Evolutionary conservation across 495 filamentous ascomycete species (phyloP), one percentile per base, ranked within the genome.

Genomic region (Trichoderma orchidacearum): DNA sequence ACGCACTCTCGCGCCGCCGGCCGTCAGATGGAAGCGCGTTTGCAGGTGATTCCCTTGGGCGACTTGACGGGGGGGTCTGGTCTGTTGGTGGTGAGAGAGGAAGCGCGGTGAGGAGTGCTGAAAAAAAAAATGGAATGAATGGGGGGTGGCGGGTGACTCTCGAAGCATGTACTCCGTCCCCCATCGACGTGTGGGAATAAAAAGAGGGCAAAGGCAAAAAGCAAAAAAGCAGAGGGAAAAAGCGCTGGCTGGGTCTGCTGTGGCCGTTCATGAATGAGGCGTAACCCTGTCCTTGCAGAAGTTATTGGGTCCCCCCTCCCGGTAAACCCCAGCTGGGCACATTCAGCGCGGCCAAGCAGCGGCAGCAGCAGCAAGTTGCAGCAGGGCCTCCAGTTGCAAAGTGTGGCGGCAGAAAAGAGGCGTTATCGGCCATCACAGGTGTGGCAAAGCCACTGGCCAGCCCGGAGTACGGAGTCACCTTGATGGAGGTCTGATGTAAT

Each of bases 101-200:
- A n/a, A 27, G 6, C 36, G 21, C 18, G 41, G 41, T 48, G 41
- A 41, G 36, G 9, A 25, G 41, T 48, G 41, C 34, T 0, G 12
- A 48, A 54, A 54, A 13, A 31, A 30, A 53, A 53, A 5, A 53
- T 35, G 30, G 51, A 30, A 53, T 25, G 25, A 29, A 31, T 17
- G 51, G 27, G 51, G 28, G 51, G 8, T 29, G 30, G 50, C 30
- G 52, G 28, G 30, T 54, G 53, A 32, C 30, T 34, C 4, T 7
- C 51, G n/a, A 29, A 5, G 41, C 41, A 48, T 48, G 41, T 23
- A 48, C 41, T 59, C 48, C 64, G 66, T 68, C 61, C 64, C 58
- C 60, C 55, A n/a, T n/a, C n/a, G n/a, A n/a, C 58, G 59, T 68
- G 57, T 60, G 60, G 53, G 30, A n/a, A n/a, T n/a, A n/a, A n/a